These are phyloP conservation scores for Cardiospermum halicacabum DNA, from an alignment of 345 rosid species.

Conservation along the genomic window DNA sequence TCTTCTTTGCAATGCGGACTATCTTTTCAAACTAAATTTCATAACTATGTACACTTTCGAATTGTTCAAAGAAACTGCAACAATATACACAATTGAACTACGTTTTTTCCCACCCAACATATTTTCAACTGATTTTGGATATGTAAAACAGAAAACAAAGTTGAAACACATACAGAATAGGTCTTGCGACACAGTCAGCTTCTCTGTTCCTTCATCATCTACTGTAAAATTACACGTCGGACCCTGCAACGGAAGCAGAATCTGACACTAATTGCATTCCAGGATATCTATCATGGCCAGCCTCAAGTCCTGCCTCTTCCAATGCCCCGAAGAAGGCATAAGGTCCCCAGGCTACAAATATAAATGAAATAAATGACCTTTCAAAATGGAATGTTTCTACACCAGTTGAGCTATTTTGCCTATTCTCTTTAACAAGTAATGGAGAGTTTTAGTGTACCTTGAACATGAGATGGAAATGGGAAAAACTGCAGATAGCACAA, in stretches of 20 bases:
- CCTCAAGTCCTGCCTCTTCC: conserved; percentile 31
- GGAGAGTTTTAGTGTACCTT: conserved; percentile 30
- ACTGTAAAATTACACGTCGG: conserved; percentile 22
- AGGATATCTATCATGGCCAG: conserved; percentile 26
- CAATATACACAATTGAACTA: neutral
- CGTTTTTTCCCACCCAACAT: neutral
- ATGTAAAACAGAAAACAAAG: neutral
- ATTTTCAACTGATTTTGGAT: neutral
- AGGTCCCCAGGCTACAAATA: conserved; percentile 57
- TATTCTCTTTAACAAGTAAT: neutral
- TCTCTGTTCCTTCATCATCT: conserved; percentile 40
- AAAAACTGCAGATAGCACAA: conserved; percentile 74
- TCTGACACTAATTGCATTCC: conserved; percentile 37
- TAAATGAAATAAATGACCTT: neutral
- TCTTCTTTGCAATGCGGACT: no score
- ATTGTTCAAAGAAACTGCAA: no score
- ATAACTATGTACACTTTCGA: no score
- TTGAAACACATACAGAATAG: neutral
- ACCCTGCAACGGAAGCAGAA: conserved; percentile 37
- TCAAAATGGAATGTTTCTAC: neutral
- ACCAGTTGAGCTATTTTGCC: no score
- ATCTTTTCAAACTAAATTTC: no score
- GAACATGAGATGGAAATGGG: conserved; percentile 56
- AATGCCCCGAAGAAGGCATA: conserved; percentile 59
- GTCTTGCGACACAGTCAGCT: conserved; percentile 7